Evolutionary conservation across 495 filamentous ascomycete genomes (phyloP).

Genomic region (Neurospora hispaniola): DNA sequence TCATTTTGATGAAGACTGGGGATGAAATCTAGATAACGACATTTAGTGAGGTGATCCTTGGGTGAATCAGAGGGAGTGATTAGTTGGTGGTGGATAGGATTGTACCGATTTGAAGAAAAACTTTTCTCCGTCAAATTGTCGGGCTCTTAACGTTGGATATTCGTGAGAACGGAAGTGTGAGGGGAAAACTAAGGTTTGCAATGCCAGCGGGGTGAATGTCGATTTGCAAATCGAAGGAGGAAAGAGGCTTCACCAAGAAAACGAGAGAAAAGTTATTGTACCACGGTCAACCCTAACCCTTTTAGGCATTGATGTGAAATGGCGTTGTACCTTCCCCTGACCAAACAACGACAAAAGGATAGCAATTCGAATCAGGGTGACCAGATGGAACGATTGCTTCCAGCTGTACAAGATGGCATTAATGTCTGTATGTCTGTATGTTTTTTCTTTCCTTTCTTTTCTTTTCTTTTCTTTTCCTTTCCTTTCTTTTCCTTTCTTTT

Average conservation of each 20-base stretch:
- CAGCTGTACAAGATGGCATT: neutral
- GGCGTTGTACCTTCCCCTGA: neutral
- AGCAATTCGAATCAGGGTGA: neutral
- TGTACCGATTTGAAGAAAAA: neutral
- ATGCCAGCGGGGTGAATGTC: neutral
- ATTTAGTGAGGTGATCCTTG: neutral
- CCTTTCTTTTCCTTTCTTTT: neutral
- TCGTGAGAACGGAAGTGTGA: neutral
- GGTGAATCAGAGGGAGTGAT: neutral
- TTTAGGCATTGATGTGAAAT: neutral
- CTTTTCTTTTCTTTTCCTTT: too few species aligned
- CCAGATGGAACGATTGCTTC: neutral
- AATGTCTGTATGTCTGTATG: neutral
- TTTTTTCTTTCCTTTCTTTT: neutral
- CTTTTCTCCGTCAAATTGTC: neutral
- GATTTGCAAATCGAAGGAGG: neutral
- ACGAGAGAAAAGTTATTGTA: neutral
- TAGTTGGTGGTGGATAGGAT: neutral
- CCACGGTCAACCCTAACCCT: slow-evolving; percentile 5
- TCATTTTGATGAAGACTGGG: neutral
- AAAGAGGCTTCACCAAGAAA: slow-evolving; percentile 1
- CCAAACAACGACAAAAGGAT: neutral
- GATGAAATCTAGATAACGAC: neutral
- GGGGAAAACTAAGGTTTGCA: neutral
- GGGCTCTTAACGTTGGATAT: neutral